Evolutionary conservation across 164 flowering plant species (phyloP), one percentile per base, ranked within the genome.

Genomic region (Houttuynia cordata): DNA sequence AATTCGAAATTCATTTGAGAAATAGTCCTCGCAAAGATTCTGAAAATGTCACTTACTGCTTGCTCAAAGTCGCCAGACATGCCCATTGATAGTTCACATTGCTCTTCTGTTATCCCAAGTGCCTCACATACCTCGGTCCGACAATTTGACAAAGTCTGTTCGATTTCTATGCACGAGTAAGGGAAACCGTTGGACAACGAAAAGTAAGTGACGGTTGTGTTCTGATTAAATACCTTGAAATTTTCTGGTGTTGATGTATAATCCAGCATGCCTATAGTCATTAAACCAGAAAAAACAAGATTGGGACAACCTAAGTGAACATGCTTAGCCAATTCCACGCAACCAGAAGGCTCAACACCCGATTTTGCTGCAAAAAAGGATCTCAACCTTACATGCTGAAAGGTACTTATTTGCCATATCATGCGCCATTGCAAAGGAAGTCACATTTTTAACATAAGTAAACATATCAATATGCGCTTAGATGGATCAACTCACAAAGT

Each of bases 21-120:
- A 45, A 12, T 7, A 45, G 13, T 45, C 1, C 49, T 3, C 3
- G 14, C 14, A 45, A 45, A 17, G 12, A 45, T 8, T 45, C 49
- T 45, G 17, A 14, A 7, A 45, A 45, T 45, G 49, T 45, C 2
- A 54, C 84, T 80, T 76, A 93, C 96, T 37, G 99, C 99, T 75
- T 61, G 87, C 73, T 93, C 97, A 66, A 90, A 93, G 72, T 93
- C 99, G 67, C 81, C 85, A 30, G 99, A 87, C 99, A 93, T 93
- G 69, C 99, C 99, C 99, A 93, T 94, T 58, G 99, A 94, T 24
- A 88, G 72, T 71, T 94, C 95, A 63, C 96, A 94, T 51, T 80
- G 84, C 42, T 79, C 82, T 72, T 86, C 92, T 49, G 77, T 45
- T 30, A 86, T 78, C 58, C 82, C 93, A 68, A 94, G 86, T 13